A percentile compares a stretch with the other conserved stretches of the same genome.
phyloP scores from a whole-genome alignment of 2,329 filamentous ascomycete genomes.

The Fusarium sambucinum region DNA sequence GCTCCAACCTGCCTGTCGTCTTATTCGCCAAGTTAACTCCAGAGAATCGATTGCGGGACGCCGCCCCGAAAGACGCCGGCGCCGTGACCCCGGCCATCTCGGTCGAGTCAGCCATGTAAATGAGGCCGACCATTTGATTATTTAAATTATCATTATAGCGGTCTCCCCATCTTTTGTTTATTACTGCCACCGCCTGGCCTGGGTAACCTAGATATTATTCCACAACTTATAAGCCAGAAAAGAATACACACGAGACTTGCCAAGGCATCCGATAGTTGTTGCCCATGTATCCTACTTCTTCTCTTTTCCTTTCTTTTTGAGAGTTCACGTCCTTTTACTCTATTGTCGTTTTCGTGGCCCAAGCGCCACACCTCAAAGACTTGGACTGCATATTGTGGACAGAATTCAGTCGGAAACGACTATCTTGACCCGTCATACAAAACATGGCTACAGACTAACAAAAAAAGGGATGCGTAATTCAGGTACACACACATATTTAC shows the following conservation, averaged over 20 bases:
- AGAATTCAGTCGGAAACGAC: conserved; percentile 9
- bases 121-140: conserved; percentile 32
- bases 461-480: neutral
- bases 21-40: conserved; percentile 23
- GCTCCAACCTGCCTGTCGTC: neutral
- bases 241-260: conserved; percentile 1
- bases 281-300: neutral
- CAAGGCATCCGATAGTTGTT: conserved; percentile 1
- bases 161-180: conserved; percentile 38
- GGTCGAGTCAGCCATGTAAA: conserved; percentile 28
- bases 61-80: conserved; percentile 26
- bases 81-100: conserved; percentile 29
- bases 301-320: neutral
- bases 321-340: conserved; percentile 2
- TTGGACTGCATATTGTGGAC: conserved; percentile 15
- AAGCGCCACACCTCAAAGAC: conserved; percentile 29
- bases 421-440: neutral
- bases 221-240: conserved; percentile 28
- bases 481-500: conserved; percentile 5
- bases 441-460: neutral
- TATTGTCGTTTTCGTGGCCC: conserved; percentile 26
- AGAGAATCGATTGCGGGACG: conserved; percentile 28
- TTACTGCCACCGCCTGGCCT: neutral
- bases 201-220: conserved; percentile 30
- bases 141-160: conserved; percentile 9